Evolutionary conservation across 768 basidiomycete genomes (phyloP).

Genomic region (Boletus eberwhitei): DNA sequence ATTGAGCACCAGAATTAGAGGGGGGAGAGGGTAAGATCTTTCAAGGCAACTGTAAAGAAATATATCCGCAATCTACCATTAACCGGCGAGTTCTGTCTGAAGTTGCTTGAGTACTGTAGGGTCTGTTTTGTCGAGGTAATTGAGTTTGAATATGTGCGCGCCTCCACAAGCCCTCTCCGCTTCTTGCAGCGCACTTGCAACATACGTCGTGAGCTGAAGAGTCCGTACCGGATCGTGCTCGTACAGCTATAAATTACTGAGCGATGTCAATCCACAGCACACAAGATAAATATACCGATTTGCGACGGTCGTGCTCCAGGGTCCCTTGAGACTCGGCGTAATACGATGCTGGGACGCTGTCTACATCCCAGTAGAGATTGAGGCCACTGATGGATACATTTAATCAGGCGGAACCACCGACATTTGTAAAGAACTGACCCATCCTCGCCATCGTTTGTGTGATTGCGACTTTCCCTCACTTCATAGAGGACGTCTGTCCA

Average conservation of each 20-base stretch:
- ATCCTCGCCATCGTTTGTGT: conserved; percentile 35
- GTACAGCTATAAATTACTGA: conserved; percentile 50
- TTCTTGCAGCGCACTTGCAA: conserved; percentile 57
- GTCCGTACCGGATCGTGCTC: conserved; percentile 72
- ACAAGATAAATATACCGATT: conserved; percentile 46
- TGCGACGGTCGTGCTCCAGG: conserved; percentile 72
- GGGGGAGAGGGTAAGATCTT: neutral
- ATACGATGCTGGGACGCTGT: conserved; percentile 54
- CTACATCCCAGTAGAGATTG: conserved; percentile 67
- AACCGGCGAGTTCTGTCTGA: conserved; percentile 42
- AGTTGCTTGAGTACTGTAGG: conserved; percentile 73
- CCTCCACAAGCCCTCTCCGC: conserved; percentile 63
- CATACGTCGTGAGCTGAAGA: conserved; percentile 55
- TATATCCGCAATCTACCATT: neutral
- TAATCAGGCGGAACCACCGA: neutral
- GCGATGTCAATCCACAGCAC: neutral
- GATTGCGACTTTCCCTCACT: conserved; percentile 64
- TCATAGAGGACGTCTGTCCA: conserved; percentile 91
- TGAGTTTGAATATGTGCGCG: conserved; percentile 51
- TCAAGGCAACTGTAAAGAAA: neutral
- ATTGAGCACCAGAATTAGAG: conserved; percentile 1
- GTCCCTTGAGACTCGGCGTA: conserved; percentile 68
- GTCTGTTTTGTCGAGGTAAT: conserved; percentile 65
- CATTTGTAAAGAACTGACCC: conserved; percentile 22
- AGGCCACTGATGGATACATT: conserved; percentile 31